Percentiles rank a stretch among this genome's conserved stretches.
Conservation (phyloP, 768 basidiomycete species). For the Leccinellum luteum region DNA sequence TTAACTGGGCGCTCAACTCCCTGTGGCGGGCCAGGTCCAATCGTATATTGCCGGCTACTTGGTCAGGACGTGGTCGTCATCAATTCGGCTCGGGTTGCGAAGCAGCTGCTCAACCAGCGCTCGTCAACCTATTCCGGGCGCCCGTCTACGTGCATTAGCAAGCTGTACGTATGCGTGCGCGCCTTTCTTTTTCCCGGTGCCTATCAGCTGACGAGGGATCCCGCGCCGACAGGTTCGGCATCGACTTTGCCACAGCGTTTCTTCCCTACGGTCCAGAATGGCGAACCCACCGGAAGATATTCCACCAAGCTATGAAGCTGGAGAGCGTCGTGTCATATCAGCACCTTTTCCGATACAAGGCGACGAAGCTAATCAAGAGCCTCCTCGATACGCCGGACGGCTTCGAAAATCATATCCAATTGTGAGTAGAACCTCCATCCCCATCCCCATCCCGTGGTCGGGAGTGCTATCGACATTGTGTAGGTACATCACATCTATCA, state of each 20-base stretch:
- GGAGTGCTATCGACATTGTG: background rate
- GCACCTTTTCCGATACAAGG: conserved; percentile 23
- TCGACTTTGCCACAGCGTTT: conserved; percentile 30
- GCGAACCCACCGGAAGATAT: conserved; percentile 28
- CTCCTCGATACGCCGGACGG: conserved; percentile 22
- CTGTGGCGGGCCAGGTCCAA: conserved; percentile 22
- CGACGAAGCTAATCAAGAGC: conserved; percentile 14
- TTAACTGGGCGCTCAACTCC: background rate
- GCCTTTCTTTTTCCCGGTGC: background rate
- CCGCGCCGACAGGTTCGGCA: conserved; percentile 20
- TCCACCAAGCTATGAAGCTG: conserved; percentile 26
- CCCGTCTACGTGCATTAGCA: conserved; percentile 18
- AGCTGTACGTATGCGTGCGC: conserved; percentile 16
- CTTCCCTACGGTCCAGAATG: conserved; percentile 28
- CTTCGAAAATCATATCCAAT: conserved; percentile 25
- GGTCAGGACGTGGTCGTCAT: conserved; percentile 27
- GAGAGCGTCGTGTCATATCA: conserved; percentile 21
- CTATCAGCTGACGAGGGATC: background rate
- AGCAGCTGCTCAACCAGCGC: conserved; percentile 29
- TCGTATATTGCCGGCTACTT: conserved; percentile 27
- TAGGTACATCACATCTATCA: conserved; percentile 32
- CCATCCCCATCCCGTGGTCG: background rate
- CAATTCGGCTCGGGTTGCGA: conserved; percentile 26
- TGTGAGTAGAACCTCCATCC: conserved; percentile 10
- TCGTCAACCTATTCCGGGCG: conserved; percentile 30